Conservation (phyloP, 805 yeast species). For the Candida maris region DNA sequence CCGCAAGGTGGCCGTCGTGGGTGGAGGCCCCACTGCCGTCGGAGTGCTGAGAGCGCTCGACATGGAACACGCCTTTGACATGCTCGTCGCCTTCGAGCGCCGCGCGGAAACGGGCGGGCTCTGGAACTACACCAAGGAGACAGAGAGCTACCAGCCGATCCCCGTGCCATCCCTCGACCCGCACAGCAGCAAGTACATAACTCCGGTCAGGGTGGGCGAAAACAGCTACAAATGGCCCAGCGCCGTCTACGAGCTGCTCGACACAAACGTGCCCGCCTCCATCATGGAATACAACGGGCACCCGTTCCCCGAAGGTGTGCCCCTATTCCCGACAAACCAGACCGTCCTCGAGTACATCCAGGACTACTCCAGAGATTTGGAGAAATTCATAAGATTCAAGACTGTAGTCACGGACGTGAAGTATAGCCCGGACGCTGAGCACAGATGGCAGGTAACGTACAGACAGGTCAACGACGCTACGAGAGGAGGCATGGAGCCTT, state of each 20-base stretch:
- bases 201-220: constrained; percentile 8
- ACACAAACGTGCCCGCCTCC: constrained; percentile 63
- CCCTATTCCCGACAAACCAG: constrained; percentile 53
- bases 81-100: constrained; percentile 58
- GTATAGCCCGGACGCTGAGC: constrained; percentile 16
- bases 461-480: constrained; percentile 32
- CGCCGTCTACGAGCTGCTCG: constrained; percentile 63
- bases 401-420: constrained; percentile 47
- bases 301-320: constrained; percentile 46
- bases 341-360: constrained; percentile 59
- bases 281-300: constrained; percentile 63
- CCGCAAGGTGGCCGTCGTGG: constrained; percentile 58
- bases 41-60: constrained; percentile 62
- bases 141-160: constrained; percentile 8
- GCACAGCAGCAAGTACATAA: constrained; percentile 7
- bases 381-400: constrained; percentile 38
- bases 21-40: constrained; percentile 77
- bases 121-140: constrained; percentile 59
- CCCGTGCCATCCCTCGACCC: constrained; percentile 32
- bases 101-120: constrained; percentile 66
- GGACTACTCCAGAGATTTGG: constrained; percentile 45
- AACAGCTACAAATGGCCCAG: constrained; percentile 39
- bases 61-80: constrained; percentile 43
- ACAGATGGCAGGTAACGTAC: constrained; percentile 42
- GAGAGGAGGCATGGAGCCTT: constrained; percentile 26